A percentile compares a stretch with the other conserved stretches of the same genome.
These are phyloP conservation scores for Plasmodium knowlesi DNA, from an alignment of 169 alveolate species.

Conservation along the genomic window DNA sequence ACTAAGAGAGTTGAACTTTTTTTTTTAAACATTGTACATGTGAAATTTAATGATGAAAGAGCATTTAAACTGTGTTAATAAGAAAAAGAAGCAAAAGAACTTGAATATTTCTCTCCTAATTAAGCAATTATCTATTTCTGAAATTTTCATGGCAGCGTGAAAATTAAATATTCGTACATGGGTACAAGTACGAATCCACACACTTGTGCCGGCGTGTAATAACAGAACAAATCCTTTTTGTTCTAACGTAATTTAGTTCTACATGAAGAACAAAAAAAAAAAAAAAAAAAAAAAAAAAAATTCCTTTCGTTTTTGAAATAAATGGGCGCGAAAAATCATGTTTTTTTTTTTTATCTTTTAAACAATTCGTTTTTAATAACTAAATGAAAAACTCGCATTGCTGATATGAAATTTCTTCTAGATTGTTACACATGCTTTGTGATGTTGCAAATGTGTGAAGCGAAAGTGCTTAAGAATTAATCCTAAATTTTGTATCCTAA, in stretches of 20 bases:
- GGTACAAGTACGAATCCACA: no score
- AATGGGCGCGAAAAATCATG: neutral
- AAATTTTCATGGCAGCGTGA: neutral
- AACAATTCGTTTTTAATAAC: neutral
- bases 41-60: neutral
- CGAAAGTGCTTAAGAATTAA: neutral
- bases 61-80: neutral
- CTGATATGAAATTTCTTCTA: neutral
- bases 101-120: neutral
- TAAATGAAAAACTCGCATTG: neutral
- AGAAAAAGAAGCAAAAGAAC: neutral
- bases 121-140: neutral
- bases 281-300: neutral
- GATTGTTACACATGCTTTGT: neutral
- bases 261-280: neutral
- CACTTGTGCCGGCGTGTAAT: no score
- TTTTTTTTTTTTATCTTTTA: neutral
- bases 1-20: neutral
- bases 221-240: neutral
- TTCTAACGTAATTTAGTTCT: neutral
- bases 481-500: neutral
- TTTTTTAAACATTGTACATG: neutral
- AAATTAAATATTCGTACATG: neutral
- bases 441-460: neutral
- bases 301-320: neutral